Evolutionary conservation across 257 asterid genomes (phyloP).

Genomic region (Capsicum rhomboideum): DNA sequence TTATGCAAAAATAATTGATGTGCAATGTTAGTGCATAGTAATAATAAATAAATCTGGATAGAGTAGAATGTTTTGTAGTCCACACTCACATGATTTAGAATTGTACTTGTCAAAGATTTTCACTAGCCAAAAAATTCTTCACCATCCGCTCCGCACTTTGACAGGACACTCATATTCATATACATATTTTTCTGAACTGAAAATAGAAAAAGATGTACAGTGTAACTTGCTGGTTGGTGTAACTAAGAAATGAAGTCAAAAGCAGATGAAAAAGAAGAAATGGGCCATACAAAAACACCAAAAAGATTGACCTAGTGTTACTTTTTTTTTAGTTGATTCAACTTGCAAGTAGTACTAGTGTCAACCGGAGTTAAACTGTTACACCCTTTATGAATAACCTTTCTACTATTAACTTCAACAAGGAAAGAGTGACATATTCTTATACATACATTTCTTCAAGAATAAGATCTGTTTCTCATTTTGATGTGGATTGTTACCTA

Average conservation of each 20-base stretch:
- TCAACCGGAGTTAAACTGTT: constrained; percentile 4
- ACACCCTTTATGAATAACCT: neutral
- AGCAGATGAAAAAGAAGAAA: neutral
- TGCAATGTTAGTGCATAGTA: neutral
- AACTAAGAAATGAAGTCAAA: constrained; percentile 3
- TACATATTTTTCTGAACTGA: no score
- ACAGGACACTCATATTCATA: no score
- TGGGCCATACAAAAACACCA: neutral
- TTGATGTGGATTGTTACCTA: constrained; percentile 2
- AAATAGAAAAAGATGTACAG: neutral
- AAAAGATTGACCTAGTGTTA: constrained; percentile 5
- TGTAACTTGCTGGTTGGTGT: neutral
- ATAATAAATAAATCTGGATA: neutral
- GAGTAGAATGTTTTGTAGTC: neutral
- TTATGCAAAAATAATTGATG: neutral
- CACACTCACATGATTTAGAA: neutral
- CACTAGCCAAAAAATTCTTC: neutral
- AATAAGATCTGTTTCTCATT: neutral
- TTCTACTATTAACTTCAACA: neutral
- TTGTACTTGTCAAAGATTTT: neutral
- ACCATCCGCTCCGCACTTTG: neutral
- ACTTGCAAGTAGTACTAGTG: neutral
- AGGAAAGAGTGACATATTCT: neutral
- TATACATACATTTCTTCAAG: neutral
- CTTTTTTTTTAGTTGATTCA: neutral